Evolutionary conservation across 108 stramenopile genomes (phyloP).

Genomic region (Poteriospumella lacustris): DNA sequence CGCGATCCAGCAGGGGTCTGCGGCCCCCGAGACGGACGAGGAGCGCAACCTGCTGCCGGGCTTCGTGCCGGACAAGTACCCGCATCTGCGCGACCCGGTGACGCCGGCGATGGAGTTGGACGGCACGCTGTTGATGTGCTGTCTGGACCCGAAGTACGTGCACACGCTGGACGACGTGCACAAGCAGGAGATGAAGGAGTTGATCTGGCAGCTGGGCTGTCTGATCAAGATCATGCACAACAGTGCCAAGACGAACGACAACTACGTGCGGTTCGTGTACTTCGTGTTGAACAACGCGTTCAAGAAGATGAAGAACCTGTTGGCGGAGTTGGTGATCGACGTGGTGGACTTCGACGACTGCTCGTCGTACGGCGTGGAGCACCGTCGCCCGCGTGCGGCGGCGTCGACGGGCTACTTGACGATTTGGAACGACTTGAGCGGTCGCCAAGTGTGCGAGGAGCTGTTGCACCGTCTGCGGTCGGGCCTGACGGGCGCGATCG

Average conservation of each 20-base stretch:
- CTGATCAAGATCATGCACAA: background rate
- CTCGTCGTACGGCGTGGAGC: background rate
- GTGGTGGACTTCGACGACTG: background rate
- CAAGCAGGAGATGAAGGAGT: background rate
- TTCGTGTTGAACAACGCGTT: background rate
- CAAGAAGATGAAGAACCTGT: background rate
- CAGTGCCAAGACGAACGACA: background rate
- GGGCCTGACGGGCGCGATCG: background rate
- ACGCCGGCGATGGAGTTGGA: background rate
- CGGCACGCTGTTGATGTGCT: background rate
- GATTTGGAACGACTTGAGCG: background rate
- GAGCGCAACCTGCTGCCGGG: background rate
- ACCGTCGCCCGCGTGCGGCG: background rate
- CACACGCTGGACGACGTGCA: background rate
- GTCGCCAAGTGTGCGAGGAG: background rate
- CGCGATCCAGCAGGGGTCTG: background rate
- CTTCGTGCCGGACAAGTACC: constrained; percentile 4
- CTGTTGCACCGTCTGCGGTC: background rate
- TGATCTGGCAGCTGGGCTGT: background rate
- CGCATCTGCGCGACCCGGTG: background rate
- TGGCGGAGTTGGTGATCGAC: background rate
- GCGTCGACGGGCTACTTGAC: background rate
- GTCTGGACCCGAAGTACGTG: background rate
- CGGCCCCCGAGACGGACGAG: background rate
- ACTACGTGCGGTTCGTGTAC: background rate